A percentile compares a stretch with the other conserved stretches of the same genome.
Evolutionary conservation across 106 monocot genomes (phyloP).

Genomic region (Allium sativum): DNA sequence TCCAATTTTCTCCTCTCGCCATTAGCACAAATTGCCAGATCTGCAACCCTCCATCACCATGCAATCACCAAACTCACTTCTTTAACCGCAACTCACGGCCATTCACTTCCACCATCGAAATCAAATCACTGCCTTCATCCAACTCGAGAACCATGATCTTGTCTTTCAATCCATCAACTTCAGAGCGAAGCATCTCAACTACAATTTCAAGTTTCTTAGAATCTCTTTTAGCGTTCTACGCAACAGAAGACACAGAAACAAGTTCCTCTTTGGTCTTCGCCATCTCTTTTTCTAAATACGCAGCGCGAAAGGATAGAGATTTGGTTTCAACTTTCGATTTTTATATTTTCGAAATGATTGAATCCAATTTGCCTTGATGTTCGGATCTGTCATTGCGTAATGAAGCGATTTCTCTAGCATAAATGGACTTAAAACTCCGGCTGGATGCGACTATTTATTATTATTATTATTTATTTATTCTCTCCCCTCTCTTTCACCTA

Average conservation of each 20-base stretch:
- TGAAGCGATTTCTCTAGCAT: constrained; percentile 5
- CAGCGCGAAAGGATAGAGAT: constrained; percentile 9
- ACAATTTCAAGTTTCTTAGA: background rate
- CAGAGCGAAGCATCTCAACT: background rate
- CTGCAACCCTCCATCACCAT: no score
- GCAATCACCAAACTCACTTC: no score
- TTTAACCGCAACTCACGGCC: no score
- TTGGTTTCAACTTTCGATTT: background rate
- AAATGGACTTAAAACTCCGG: no score
- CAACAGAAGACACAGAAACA: constrained; percentile 4
- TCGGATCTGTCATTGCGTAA: background rate
- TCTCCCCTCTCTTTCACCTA: no score
- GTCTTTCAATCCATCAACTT: background rate
- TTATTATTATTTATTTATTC: no score
- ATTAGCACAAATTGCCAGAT: no score
- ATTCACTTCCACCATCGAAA: no score
- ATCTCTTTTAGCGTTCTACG: constrained; percentile 6
- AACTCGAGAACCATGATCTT: constrained; percentile 6
- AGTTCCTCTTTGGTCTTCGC: constrained; percentile 12
- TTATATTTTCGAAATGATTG: constrained; percentile 8
- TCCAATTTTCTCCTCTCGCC: no score
- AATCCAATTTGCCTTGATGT: constrained; percentile 4
- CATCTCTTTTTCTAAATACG: constrained; percentile 14
- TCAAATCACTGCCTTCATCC: no score
- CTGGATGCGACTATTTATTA: no score